A percentile compares a stretch with the other conserved stretches of the same genome.
Conservation (phyloP, 139 green algal species). For the Dunaliella sp. region DNA sequence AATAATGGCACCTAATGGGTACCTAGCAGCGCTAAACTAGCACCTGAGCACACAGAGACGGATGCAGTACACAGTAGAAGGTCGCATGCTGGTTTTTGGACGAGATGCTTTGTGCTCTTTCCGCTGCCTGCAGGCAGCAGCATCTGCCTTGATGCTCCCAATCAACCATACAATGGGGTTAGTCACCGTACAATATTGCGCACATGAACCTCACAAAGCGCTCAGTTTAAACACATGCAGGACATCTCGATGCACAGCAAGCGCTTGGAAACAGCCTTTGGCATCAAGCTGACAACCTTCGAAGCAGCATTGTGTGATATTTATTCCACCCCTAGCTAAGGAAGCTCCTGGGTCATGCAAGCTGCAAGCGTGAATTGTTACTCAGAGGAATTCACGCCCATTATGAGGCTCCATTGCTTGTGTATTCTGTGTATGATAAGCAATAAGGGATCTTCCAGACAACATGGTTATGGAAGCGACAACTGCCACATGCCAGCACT, state of each 20-base stretch:
- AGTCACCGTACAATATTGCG: too few relatives aligned
- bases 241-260: neutral
- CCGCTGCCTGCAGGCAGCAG: neutral
- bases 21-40: neutral
- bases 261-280: neutral
- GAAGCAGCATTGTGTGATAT: neutral
- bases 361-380: too few relatives aligned
- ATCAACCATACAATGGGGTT: too few relatives aligned
- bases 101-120: neutral
- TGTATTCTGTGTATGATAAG: too few relatives aligned
- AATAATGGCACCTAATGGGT: too few relatives aligned
- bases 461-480: too few relatives aligned
- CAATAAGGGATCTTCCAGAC: too few relatives aligned
- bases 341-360: too few relatives aligned
- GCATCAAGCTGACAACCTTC: neutral
- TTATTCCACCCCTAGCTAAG: too few relatives aligned
- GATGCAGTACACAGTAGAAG: neutral
- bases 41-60: neutral
- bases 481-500: too few relatives aligned
- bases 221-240: neutral
- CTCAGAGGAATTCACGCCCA: too few relatives aligned
- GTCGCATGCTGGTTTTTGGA: neutral
- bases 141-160: neutral
- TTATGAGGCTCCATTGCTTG: too few relatives aligned
- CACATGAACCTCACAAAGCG: neutral